Evolutionary conservation across 345 rosid genomes (phyloP), one percentile per base, ranked within the genome.

Genomic region (Microthlaspi erraticum): DNA sequence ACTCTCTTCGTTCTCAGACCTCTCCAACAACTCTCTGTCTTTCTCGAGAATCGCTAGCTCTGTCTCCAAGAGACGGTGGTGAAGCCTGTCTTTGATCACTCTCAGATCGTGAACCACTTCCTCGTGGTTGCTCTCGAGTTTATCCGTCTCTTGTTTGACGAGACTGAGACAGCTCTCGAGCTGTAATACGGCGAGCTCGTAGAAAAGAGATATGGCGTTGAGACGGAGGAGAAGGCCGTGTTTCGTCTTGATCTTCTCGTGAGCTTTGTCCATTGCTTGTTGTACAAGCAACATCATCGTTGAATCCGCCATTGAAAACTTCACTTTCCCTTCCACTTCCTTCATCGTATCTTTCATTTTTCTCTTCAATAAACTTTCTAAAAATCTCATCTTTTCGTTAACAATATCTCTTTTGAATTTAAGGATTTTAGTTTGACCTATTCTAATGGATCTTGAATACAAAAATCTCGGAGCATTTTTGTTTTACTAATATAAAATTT

Each of bases 251-350:
- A 86, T 86, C 52, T 86, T 86, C 52, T 82, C 88, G 8, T 93
- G 93, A 0, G 97, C 93, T 74, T 74, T 86, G 60, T 93, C 86
- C 97, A 90, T 90, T 31, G 91, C 90, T 16, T 71, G 69, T 55
- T 86, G 86, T 11, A 93, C 84, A 64, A 88, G 86, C 71, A 86
- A 79, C 98, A 88, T 93, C 93, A 85, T 93, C 0, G 92, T 87
- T 3, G 98, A 86, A 72, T 90, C 97, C 32, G 86, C 79, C 17
- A 85, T 72, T 16, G 95, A 88, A 60, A 79, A 76, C 67, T 65
- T 86, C n/a, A 85, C 78, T 67, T 77, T 83, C 3, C 83, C 87
- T 37, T 80, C 88, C 37, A 81, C 58, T 70, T 77, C 81, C 41
- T 69, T 68, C 74, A 68, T 69, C 38, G 18, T 39, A 31, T 62